Conservation (phyloP, 2,329 filamentous ascomycete species). For the Aspergillus clavatus region DNA sequence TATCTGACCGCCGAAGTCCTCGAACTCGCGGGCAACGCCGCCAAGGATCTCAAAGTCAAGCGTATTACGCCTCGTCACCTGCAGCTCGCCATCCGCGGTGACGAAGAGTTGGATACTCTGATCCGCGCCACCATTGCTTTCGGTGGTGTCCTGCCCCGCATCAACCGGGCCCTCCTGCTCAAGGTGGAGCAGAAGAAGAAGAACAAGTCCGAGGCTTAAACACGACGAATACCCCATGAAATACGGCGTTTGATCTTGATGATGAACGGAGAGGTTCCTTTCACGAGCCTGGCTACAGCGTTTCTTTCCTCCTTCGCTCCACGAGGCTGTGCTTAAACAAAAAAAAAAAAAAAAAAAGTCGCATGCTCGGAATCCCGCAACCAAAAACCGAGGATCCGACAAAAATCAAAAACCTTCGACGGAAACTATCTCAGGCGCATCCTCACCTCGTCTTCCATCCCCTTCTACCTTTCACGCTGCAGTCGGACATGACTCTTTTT, state of each 20-base stretch:
- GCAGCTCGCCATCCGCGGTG: constrained; percentile 95
- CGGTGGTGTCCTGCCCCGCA: constrained; percentile 95
- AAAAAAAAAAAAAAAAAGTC: constrained; percentile 1
- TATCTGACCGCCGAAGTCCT: constrained; percentile 97
- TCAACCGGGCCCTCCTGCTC: constrained; percentile 92
- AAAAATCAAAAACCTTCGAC: no score
- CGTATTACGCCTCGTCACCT: constrained; percentile 97
- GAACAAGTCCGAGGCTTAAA: constrained; percentile 50
- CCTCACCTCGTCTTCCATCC: neutral
- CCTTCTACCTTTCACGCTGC: constrained; percentile 20
- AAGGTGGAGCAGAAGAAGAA: constrained; percentile 99
- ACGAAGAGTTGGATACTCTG: constrained; percentile 95
- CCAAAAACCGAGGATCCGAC: no score
- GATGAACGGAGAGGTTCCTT: constrained; percentile 18
- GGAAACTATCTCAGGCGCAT: constrained; percentile 2
- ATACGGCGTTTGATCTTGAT: constrained; percentile 23
- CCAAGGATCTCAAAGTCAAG: constrained; percentile 99
- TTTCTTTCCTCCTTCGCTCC: constrained; percentile 7
- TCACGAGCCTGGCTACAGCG: constrained; percentile 11
- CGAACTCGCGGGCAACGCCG: constrained; percentile 94
- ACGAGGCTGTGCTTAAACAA: neutral
- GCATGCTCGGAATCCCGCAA: no score
- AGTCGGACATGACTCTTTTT: constrained; percentile 21
- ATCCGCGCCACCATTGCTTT: constrained; percentile 98
- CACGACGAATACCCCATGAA: constrained; percentile 20